phyloP scores from a whole-genome alignment of 208 protist species.

The Trypanosoma conorhini region DNA sequence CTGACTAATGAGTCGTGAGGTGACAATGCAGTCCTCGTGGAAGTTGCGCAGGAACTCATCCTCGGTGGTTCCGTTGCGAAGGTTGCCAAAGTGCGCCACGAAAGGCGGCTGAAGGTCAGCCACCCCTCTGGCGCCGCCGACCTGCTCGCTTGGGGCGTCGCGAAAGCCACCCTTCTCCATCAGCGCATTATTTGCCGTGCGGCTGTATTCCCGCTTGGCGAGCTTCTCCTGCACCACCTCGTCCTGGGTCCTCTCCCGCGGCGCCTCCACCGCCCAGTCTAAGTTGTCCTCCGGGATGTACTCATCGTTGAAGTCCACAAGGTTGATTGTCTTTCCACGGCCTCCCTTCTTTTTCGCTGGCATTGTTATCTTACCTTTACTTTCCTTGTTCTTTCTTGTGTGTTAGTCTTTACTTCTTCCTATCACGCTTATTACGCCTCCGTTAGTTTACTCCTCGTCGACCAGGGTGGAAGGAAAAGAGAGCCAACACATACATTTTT shows the following conservation, averaged over 20 bases:
- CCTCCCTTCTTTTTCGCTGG: conserved; percentile 72
- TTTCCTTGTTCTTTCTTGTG: neutral
- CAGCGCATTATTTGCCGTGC: conserved; percentile 58
- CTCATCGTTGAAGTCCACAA: conserved; percentile 81
- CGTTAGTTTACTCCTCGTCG: too few species aligned
- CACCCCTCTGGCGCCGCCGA: conserved; percentile 17
- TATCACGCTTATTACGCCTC: too few species aligned
- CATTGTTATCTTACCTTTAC: conserved; percentile 17
- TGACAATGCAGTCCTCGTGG: conserved; percentile 53
- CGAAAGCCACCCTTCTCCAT: conserved; percentile 67
- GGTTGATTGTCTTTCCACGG: conserved; percentile 79
- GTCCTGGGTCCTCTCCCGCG: conserved; percentile 55
- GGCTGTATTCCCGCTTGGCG: conserved; percentile 60
- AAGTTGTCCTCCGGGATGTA: conserved; percentile 74
- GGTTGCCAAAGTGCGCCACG: conserved; percentile 84
- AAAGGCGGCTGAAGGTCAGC: conserved; percentile 70
- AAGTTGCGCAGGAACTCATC: conserved; percentile 75
- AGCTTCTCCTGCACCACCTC: conserved; percentile 61
- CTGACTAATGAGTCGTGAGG: conserved; percentile 70
- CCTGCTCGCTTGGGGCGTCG: conserved; percentile 26
- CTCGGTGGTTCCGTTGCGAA: conserved; percentile 79
- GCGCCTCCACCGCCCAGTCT: conserved; percentile 77
- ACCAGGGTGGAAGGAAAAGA: too few species aligned
- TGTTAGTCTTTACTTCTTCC: neutral
- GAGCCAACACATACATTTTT: neutral